These are phyloP conservation scores for Gynochthodes officinalis DNA, from an alignment of 257 asterid genomes.

Conservation along the genomic window DNA sequence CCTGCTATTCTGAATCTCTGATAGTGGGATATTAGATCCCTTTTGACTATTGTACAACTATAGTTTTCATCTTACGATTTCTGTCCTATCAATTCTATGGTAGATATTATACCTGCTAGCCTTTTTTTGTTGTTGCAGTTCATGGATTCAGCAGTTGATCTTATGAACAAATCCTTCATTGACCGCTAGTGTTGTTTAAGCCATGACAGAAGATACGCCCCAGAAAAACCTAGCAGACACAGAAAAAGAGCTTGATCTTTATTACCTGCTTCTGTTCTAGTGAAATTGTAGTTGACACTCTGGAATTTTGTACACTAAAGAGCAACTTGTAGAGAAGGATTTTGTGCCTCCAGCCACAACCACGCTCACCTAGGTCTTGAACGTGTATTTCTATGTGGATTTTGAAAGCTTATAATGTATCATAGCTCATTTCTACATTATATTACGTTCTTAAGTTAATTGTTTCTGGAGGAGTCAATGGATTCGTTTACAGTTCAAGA, in stretches of 20 bases:
- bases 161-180: constrained; percentile 65
- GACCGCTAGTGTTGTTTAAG: constrained; percentile 43
- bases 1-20: not conserved
- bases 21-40: not conserved
- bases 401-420: not conserved
- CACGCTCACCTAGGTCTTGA: not conserved
- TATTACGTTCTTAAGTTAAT: not conserved
- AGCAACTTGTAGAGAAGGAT: not conserved
- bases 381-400: not conserved
- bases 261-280: not conserved
- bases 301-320: constrained; percentile 9
- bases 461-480: not conserved
- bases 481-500: not conserved
- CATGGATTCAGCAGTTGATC: constrained; percentile 87
- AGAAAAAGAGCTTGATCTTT: no score
- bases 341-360: not conserved
- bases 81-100: not conserved
- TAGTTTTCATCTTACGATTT: not conserved
- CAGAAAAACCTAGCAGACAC: not conserved
- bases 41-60: not conserved
- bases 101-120: not conserved
- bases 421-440: not conserved
- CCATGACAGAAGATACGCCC: not conserved
- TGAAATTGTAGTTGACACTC: not conserved
- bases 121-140: constrained; percentile 37